Base-by-base conservation (phyloP, 805 yeast species). In the Nakazawaea pomicola region DNA sequence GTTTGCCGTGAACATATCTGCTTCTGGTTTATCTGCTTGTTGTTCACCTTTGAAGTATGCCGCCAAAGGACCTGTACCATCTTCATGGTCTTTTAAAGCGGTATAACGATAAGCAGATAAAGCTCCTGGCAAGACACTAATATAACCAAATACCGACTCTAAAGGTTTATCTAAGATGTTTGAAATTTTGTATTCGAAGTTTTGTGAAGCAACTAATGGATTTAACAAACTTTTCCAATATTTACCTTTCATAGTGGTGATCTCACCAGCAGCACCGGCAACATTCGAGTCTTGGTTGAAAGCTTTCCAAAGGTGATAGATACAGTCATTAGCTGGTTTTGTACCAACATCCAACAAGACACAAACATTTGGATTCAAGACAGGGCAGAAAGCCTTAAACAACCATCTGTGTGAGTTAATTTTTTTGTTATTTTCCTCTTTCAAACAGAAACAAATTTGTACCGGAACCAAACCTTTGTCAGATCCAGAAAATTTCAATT, bases 251-350 rank as follows among this genome's bases (percentile, higher is more conserved):
- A 91, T 83, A 0, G 98, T 88, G 47, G 84, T 84, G 56, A 93
- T 90, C 61, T 93, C 98, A 47, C 99, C 99, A 11, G 98, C 97
- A 1, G 96, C 99, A 48, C 99, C 99, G 0, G 96, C 99, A 40
- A 93, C 96, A 53, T 91, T 90, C 1, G 97, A 89, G 57, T 93
- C 97, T 51, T 80, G 74, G 60, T 93, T 99, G 61, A 93, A 93
- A 0, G 96, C 95, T 61, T 93, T 93, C 99, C 99, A 93, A 45
- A 93, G 68, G 52, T 91, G 93, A 56, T 93, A 95, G 19, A 91
- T 69, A 0, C 98, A 91, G 40, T 83, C 80, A 35, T 76, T 74
- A 49, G 88, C 89, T n/a, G 98, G 95, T 53, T 83, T 79, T 0
- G 99, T 93, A 47, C 99, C 99, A n/a, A 93, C 99, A 68, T 93